Evolutionary conservation across 306 rosid genomes (phyloP).

Genomic region (Senna tora): DNA sequence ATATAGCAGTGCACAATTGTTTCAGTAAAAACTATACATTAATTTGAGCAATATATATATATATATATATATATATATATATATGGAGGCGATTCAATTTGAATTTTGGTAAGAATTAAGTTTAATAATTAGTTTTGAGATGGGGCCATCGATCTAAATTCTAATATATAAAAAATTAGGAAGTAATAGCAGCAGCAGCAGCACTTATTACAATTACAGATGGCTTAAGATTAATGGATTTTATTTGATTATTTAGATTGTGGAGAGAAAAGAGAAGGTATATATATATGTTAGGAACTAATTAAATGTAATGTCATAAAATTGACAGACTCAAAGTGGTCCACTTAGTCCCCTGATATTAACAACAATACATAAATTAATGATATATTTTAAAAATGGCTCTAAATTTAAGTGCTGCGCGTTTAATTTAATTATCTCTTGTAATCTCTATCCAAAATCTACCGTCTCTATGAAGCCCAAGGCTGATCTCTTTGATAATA

Average conservation of each 20-base stretch:
- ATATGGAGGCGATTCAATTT: no score
- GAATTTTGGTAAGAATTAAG: no score
- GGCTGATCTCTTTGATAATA: neutral
- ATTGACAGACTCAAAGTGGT: neutral
- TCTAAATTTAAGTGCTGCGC: neutral
- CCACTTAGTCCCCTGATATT: neutral
- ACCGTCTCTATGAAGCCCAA: neutral
- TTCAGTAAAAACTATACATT: no score
- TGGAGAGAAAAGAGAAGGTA: neutral
- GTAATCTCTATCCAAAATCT: neutral
- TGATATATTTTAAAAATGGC: neutral
- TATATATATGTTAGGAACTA: neutral
- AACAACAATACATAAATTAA: neutral
- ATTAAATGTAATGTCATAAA: neutral
- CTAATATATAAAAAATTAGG: no score
- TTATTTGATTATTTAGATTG: conserved; percentile 14
- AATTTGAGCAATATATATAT: no score
- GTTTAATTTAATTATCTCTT: neutral
- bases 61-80: no score
- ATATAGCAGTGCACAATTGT: no score
- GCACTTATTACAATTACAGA: no score
- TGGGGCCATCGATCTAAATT: no score
- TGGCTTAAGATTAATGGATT: no score
- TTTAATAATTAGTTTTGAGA: no score
- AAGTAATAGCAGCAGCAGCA: no score